Percentiles rank a stretch among this genome's conserved stretches.
Conservation (phyloP, 768 basidiomycete species). For the Termitomyces heimii region DNA sequence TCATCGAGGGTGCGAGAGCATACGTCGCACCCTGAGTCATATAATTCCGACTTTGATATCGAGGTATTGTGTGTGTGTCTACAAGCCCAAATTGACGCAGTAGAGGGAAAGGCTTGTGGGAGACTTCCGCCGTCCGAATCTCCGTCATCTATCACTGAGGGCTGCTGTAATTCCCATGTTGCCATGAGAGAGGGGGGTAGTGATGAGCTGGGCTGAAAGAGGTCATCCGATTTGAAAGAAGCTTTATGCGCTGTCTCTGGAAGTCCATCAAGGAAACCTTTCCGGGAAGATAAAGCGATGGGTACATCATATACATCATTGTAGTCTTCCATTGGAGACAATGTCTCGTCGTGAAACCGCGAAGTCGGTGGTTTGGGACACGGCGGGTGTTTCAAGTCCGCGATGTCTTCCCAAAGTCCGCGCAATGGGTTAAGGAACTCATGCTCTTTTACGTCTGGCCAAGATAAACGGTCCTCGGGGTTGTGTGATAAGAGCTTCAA, state of each 20-base stretch:
- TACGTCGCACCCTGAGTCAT: conserved; percentile 1
- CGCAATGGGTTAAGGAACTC: conserved; percentile 21
- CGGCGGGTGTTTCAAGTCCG: conserved; percentile 24
- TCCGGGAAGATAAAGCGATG: neutral
- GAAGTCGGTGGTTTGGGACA: conserved; percentile 16
- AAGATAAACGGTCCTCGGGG: conserved; percentile 20
- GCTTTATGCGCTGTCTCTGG: neutral
- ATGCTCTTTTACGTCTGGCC: conserved; percentile 20
- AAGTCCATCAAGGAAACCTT: neutral
- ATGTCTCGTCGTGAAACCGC: conserved; percentile 7
- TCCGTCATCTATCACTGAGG: neutral
- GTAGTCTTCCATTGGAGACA: neutral
- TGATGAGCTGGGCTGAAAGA: conserved; percentile 3
- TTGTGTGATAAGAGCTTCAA: conserved; percentile 22
- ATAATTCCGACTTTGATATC: neutral
- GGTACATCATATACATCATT: neutral
- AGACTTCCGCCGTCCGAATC: conserved; percentile 11
- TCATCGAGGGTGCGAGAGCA: neutral
- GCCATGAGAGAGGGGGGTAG: neutral
- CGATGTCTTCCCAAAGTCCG: conserved; percentile 25
- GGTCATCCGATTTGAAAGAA: neutral
- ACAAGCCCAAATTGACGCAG: conserved; percentile 17
- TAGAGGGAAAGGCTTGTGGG: conserved; percentile 18
- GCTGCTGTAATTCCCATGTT: neutral
- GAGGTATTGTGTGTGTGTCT: neutral